phyloP scores from a whole-genome alignment of 2,329 filamentous ascomycete species.

The Alternaria conjuncta region DNA sequence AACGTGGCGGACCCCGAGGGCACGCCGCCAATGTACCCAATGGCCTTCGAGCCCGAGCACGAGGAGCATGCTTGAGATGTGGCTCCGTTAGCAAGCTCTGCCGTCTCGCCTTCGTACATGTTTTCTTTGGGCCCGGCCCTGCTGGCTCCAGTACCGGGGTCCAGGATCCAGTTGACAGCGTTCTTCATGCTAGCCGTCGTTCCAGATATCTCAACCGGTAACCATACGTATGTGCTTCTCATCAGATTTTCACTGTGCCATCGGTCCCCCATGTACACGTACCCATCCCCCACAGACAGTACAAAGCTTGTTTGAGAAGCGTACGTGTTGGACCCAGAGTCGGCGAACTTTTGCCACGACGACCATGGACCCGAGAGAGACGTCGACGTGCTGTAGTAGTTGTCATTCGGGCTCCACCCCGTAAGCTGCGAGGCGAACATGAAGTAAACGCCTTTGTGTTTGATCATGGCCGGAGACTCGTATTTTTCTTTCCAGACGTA shows the following conservation, averaged over 20 bases:
- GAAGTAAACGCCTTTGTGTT: conserved; percentile 66
- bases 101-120: conserved; percentile 60
- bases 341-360: conserved; percentile 65
- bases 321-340: conserved; percentile 64
- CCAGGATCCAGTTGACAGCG: conserved; percentile 62
- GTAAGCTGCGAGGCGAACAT: conserved; percentile 64
- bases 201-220: conserved; percentile 63
- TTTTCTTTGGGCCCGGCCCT: conserved; percentile 55
- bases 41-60: conserved; percentile 59
- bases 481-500: conserved; percentile 63
- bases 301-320: conserved; percentile 67
- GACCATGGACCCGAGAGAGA: conserved; percentile 67
- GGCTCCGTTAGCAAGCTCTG: conserved; percentile 55
- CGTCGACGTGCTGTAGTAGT: conserved; percentile 66
- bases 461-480: conserved; percentile 69
- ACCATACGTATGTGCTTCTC: conserved; percentile 69
- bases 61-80: conserved; percentile 55
- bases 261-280: conserved; percentile 71
- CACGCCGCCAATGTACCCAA: conserved; percentile 55
- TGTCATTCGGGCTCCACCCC: conserved; percentile 67
- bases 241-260: conserved; percentile 68
- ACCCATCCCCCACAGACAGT: conserved; percentile 53
- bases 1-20: conserved; percentile 62
- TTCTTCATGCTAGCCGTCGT: conserved; percentile 59
- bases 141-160: conserved; percentile 55